phyloP scores from a whole-genome alignment of 176 grass and related monocot genomes.

The Phoenix dactylifera region DNA sequence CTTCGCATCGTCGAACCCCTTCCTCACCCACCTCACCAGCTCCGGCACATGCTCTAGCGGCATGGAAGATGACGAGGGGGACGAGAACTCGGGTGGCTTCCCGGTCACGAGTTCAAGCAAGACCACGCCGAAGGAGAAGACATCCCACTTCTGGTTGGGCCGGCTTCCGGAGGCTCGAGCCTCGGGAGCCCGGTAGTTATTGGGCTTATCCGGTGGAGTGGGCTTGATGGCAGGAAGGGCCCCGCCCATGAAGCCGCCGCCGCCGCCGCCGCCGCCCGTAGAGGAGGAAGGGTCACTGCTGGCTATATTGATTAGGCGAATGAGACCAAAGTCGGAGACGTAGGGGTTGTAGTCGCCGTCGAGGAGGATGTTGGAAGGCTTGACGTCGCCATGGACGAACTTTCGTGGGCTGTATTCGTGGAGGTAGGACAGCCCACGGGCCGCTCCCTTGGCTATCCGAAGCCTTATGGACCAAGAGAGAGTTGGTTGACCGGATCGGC shows the following conservation, averaged over 20 bases:
- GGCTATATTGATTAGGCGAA: conserved; percentile 46
- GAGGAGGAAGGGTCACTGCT: conserved; percentile 17
- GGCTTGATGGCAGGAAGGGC: conserved; percentile 41
- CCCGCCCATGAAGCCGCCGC: conserved; percentile 21
- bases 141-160: conserved; percentile 67
- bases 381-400: conserved; percentile 73
- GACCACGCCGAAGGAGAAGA: conserved; percentile 66
- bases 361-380: conserved; percentile 93
- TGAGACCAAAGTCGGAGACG: conserved; percentile 72
- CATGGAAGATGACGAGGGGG: conserved; percentile 36
- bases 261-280: neutral
- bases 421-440: conserved; percentile 62
- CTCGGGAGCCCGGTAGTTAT: conserved; percentile 64
- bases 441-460: conserved; percentile 49
- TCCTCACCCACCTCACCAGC: conserved; percentile 66
- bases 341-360: conserved; percentile 53
- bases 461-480: conserved; percentile 56
- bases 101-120: conserved; percentile 71
- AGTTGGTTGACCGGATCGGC: conserved; percentile 28
- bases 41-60: conserved; percentile 59
- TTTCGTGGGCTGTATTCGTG: conserved; percentile 69
- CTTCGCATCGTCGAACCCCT: conserved; percentile 47
- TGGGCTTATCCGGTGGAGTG: conserved; percentile 9
- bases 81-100: conserved; percentile 34
- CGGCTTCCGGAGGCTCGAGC: conserved; percentile 3